Conservation (phyloP, 2,329 filamentous ascomycete species). For the Uncinocarpus reesii region DNA sequence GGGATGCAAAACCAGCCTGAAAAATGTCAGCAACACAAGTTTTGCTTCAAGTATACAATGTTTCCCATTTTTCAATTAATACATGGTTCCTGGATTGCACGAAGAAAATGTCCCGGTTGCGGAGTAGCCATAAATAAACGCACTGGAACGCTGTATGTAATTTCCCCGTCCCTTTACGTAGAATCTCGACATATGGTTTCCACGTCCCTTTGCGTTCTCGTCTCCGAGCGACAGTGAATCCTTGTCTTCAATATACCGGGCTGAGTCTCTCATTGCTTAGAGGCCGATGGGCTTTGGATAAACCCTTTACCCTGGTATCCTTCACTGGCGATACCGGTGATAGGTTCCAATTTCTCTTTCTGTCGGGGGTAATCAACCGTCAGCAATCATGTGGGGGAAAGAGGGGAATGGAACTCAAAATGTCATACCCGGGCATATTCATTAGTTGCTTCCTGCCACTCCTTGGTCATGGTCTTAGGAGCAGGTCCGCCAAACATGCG, state of each 20-base stretch:
- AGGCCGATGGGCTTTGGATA: constrained; percentile 52
- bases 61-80: constrained; percentile 10
- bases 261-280: constrained; percentile 24
- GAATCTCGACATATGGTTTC: background rate
- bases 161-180: background rate
- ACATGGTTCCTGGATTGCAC: constrained; percentile 9
- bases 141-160: constrained; percentile 7
- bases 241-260: background rate
- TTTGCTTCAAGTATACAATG: constrained; percentile 2
- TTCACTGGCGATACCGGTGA: constrained; percentile 71
- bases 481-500: constrained; percentile 60
- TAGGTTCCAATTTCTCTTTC: constrained; percentile 74
- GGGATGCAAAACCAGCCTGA: background rate
- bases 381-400: constrained; percentile 16
- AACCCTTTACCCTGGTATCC: constrained; percentile 68
- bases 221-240: background rate
- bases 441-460: constrained; percentile 92
- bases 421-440: constrained; percentile 87
- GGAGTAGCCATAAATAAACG: constrained; percentile 10
- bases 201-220: background rate
- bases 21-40: background rate
- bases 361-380: constrained; percentile 29
- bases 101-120: constrained; percentile 7
- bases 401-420: background rate
- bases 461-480: constrained; percentile 86